Percentiles rank a stretch among this genome's conserved stretches.
Conservation (phyloP, 441 rosid genomes). For the Biscutella auriculata region DNA sequence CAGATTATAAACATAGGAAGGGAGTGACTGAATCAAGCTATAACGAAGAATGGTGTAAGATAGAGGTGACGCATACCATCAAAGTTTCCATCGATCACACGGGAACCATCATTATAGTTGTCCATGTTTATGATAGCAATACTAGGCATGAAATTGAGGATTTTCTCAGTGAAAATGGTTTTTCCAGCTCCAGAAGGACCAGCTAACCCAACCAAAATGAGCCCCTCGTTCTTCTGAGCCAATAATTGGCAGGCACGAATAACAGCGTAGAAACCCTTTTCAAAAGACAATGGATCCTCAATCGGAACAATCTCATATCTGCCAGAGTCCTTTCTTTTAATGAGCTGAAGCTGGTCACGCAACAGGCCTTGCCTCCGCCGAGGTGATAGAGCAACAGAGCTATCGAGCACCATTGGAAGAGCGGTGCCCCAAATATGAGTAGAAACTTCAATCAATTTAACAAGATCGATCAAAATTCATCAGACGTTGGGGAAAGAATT, state of each 20-base stretch:
- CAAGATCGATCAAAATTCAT: slow-evolving; percentile 5
- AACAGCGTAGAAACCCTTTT: slow-evolving; percentile 91
- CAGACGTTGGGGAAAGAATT: background rate
- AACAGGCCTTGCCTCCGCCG: slow-evolving; percentile 63
- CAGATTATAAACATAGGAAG: background rate
- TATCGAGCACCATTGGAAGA: slow-evolving; percentile 42
- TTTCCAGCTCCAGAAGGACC: slow-evolving; percentile 99
- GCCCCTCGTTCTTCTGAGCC: slow-evolving; percentile 83
- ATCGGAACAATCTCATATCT: slow-evolving; percentile 74
- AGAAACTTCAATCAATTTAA: background rate
- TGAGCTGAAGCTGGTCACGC: slow-evolving; percentile 76
- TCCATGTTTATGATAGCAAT: slow-evolving; percentile 86
- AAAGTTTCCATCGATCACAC: slow-evolving; percentile 88
- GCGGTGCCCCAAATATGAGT: background rate
- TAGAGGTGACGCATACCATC: slow-evolving; percentile 56
- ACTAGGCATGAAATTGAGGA: slow-evolving; percentile 84
- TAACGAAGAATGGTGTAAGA: background rate
- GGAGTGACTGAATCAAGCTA: background rate
- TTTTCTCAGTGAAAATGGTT: slow-evolving; percentile 84
- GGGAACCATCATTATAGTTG: slow-evolving; percentile 78
- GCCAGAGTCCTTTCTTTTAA: slow-evolving; percentile 58
- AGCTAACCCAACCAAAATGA: slow-evolving; percentile 80
- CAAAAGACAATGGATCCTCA: slow-evolving; percentile 66
- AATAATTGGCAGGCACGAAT: slow-evolving; percentile 85
- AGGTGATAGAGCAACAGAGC: slow-evolving; percentile 42